Conservation (phyloP, 768 basidiomycete genomes). For the Rickenella mellea region DNA sequence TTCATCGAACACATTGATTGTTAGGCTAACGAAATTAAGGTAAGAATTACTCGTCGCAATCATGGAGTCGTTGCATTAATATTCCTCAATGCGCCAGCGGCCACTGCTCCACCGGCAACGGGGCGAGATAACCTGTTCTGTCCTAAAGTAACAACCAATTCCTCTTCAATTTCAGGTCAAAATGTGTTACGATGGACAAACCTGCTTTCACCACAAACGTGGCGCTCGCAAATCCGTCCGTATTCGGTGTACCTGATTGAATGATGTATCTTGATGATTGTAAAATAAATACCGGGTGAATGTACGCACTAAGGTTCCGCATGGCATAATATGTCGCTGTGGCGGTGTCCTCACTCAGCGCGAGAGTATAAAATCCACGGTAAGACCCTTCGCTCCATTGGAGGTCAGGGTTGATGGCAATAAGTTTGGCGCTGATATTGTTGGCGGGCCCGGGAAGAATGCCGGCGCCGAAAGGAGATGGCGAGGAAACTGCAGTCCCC, state of each 20-base stretch:
- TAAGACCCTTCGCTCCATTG: constrained; percentile 19
- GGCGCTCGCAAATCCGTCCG: constrained; percentile 35
- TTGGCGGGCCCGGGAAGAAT: constrained; percentile 9
- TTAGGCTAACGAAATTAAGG: too few relatives aligned
- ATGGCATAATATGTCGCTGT: constrained; percentile 19
- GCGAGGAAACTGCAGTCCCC: constrained; percentile 19
- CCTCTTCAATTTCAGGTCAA: neutral
- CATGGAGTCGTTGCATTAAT: neutral
- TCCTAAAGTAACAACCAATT: constrained; percentile 18
- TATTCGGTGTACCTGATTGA: constrained; percentile 27
- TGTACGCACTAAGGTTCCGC: constrained; percentile 8
- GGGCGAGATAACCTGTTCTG: constrained; percentile 39
- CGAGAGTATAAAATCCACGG: constrained; percentile 19
- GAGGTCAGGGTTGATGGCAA: constrained; percentile 12
- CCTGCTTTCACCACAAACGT: constrained; percentile 24
- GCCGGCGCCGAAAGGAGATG: constrained; percentile 12
- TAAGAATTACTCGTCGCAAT: neutral
- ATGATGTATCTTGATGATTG: neutral
- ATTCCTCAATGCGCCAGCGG: constrained; percentile 34
- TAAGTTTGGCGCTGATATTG: neutral
- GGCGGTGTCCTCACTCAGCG: constrained; percentile 13
- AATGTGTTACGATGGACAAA: neutral
- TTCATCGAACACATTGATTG: too few relatives aligned
- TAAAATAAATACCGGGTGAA: neutral
- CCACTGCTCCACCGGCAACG: constrained; percentile 35